These are phyloP conservation scores for Dryas alaskensis DNA, from an alignment of 306 rosid species.

Conservation along the genomic window DNA sequence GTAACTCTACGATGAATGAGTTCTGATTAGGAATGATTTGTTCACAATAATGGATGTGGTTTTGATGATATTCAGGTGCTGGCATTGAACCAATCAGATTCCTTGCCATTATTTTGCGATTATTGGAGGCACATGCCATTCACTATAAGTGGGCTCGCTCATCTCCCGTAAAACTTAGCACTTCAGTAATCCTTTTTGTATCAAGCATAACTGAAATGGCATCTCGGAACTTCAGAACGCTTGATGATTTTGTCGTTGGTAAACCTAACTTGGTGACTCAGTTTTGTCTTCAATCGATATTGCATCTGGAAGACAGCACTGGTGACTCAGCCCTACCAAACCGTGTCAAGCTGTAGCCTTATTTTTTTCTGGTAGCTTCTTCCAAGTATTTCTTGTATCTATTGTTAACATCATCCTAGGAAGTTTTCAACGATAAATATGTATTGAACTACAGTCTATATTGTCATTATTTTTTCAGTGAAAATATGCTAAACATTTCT, in stretches of 20 bases:
- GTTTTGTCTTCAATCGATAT: constrained; percentile 9
- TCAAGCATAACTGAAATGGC: not conserved
- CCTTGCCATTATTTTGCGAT: constrained; percentile 13
- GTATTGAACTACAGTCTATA: not conserved
- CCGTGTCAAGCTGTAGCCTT: not conserved
- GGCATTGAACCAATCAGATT: constrained; percentile 12
- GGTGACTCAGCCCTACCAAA: constrained; percentile 5
- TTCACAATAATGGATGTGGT: not conserved
- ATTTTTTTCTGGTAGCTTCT: not conserved
- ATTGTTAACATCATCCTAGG: not conserved
- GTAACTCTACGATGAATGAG: not conserved
- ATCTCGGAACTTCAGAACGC: not conserved
- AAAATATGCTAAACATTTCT: not conserved
- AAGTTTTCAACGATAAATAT: too few relatives aligned
- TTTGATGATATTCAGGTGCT: constrained; percentile 25
- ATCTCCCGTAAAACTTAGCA: not conserved
- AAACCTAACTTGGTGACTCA: constrained; percentile 5
- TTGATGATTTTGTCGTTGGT: not conserved
- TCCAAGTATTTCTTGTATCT: not conserved
- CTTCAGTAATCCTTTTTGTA: not conserved
- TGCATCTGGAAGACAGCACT: constrained; percentile 19
- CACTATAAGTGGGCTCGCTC: not conserved
- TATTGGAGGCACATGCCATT: constrained; percentile 3
- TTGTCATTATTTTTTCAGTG: not conserved
- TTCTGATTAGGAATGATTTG: not conserved